phyloP scores from a whole-genome alignment of 73 alveolate genomes.

The Uronychia setigera region DNA sequence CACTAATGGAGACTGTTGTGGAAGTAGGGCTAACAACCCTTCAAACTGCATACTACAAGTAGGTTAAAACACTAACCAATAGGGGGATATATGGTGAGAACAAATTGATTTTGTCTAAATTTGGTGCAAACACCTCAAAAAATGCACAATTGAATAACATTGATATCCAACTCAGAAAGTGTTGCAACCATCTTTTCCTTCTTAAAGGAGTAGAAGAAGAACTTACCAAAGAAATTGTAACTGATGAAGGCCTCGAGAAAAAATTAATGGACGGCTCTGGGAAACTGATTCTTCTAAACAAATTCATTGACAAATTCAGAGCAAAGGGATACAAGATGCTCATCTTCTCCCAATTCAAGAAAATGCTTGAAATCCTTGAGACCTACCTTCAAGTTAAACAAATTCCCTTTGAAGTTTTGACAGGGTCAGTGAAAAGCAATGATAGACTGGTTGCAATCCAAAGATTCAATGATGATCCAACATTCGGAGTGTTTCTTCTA shows the following conservation, averaged over 20 bases:
- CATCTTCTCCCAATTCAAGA: constrained; percentile 96
- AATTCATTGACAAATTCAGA: constrained; percentile 78
- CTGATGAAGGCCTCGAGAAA: constrained; percentile 68
- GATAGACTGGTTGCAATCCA: constrained; percentile 94
- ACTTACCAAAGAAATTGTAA: constrained; percentile 59
- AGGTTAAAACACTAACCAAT: neutral
- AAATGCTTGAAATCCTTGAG: constrained; percentile 93
- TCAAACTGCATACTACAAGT: constrained; percentile 80
- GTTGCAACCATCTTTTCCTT: constrained; percentile 96
- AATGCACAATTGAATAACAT: constrained; percentile 78
- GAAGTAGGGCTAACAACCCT: constrained; percentile 92
- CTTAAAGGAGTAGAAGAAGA: constrained; percentile 90
- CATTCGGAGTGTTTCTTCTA: constrained; percentile 89
- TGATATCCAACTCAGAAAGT: constrained; percentile 93
- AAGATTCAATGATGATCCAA: constrained; percentile 92
- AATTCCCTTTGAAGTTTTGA: constrained; percentile 89
- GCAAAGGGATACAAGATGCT: constrained; percentile 86
- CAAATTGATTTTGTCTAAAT: constrained; percentile 70
- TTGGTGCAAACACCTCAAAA: constrained; percentile 72
- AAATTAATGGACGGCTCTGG: constrained; percentile 87
- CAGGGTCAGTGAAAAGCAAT: constrained; percentile 94
- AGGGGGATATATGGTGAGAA: constrained; percentile 89
- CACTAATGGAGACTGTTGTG: constrained; percentile 93
- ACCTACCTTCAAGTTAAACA: constrained; percentile 78
- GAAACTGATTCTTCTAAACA: constrained; percentile 86